phyloP scores from a whole-genome alignment of 768 basidiomycete genomes.

The Tylopilus balloui region DNA sequence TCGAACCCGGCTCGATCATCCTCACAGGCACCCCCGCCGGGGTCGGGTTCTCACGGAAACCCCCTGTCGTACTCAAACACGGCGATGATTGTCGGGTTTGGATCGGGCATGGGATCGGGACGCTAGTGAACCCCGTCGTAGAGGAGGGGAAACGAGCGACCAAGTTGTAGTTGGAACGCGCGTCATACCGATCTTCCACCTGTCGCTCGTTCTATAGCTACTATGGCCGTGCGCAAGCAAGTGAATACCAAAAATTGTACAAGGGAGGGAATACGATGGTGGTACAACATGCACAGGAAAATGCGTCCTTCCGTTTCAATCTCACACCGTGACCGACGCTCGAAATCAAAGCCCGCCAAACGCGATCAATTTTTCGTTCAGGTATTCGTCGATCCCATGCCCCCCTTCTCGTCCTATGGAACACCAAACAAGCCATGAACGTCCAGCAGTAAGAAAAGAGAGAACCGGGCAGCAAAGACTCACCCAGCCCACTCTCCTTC shows the following conservation, averaged over 20 bases:
- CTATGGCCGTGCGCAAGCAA: neutral
- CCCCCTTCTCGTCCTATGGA: conserved; percentile 72
- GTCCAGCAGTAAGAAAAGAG: neutral
- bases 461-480: conserved; percentile 12
- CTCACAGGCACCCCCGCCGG: conserved; percentile 81
- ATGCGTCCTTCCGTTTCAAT: neutral
- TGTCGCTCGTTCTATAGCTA: neutral
- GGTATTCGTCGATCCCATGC: conserved; percentile 87
- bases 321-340: neutral
- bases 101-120: conserved; percentile 72
- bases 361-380: conserved; percentile 76
- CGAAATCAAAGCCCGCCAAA: conserved; percentile 61
- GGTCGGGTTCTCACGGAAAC: conserved; percentile 73
- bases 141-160: conserved; percentile 50
- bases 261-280: neutral
- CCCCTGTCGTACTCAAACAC: conserved; percentile 63
- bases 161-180: conserved; percentile 37
- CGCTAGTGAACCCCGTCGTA: conserved; percentile 70
- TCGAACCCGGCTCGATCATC: conserved; percentile 77
- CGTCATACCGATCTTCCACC: neutral
- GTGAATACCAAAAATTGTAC: neutral
- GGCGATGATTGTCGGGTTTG: conserved; percentile 69
- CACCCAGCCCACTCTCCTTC: conserved; percentile 79
- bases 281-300: conserved; percentile 1
- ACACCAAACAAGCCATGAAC: neutral